These are phyloP conservation scores for Ganoderma sp. DNA, from an alignment of 1,284 basidiomycete species.

Conservation along the genomic window DNA sequence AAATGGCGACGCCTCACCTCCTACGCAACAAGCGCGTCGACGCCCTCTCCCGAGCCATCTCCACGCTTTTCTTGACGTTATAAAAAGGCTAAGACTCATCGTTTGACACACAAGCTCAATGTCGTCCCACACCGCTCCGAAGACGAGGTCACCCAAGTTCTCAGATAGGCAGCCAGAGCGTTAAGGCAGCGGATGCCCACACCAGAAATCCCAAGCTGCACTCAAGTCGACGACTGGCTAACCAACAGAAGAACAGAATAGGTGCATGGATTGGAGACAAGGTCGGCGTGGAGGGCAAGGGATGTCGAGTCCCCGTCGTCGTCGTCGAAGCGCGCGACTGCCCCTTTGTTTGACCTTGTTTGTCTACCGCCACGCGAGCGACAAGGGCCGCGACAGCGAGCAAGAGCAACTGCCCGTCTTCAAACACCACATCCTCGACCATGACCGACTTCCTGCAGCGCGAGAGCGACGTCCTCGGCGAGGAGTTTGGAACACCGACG, in stretches of 20 bases:
- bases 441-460: constrained; percentile 44
- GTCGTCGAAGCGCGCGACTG: neutral
- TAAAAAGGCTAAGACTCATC: neutral
- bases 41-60: constrained; percentile 9
- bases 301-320: neutral
- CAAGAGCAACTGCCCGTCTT: neutral
- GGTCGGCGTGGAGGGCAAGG: neutral
- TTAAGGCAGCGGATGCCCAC: neutral
- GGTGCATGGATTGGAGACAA: neutral
- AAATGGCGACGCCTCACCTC: constrained; percentile 2
- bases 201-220: neutral
- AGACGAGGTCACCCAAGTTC: neutral
- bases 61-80: constrained; percentile 1
- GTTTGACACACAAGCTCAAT: neutral
- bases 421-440: constrained; percentile 10
- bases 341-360: constrained; percentile 15
- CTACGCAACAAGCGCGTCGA: neutral
- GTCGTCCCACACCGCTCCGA: neutral
- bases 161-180: neutral
- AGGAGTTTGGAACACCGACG: constrained; percentile 41
- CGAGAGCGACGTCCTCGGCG: constrained; percentile 45
- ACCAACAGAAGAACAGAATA: neutral
- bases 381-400: neutral
- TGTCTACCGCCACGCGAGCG: constrained; percentile 16
- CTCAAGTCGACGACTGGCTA: neutral